Conservation (phyloP, 306 rosid species). For the Prunus armeniaca region DNA sequence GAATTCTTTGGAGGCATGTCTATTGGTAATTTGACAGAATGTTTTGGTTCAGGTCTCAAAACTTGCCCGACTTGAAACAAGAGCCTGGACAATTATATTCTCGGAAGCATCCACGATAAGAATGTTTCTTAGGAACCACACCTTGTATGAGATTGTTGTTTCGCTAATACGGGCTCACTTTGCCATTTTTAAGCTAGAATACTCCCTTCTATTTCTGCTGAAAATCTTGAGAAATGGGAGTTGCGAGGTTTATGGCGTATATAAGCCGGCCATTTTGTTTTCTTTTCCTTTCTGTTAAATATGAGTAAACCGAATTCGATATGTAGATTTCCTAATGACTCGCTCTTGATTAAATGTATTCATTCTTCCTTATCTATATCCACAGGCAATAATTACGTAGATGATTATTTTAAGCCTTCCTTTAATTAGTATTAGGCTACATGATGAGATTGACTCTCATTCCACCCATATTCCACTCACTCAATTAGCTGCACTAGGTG, state of each 20-base stretch:
- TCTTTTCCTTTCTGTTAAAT: neutral
- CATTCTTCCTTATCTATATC: neutral
- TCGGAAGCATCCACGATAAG: neutral
- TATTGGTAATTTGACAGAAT: neutral
- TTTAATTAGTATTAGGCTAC: neutral
- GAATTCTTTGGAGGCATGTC: neutral
- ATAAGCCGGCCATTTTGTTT: neutral
- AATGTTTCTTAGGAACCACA: neutral
- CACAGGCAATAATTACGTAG: neutral
- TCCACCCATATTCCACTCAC: neutral
- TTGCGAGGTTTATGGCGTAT: neutral
- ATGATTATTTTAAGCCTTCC: neutral
- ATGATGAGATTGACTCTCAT: neutral
- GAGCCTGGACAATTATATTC: neutral
- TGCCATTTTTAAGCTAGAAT: neutral
- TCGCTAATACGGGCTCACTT: neutral
- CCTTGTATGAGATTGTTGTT: neutral
- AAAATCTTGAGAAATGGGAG: neutral
- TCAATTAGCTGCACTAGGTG: neutral
- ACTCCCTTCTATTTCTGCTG: neutral
- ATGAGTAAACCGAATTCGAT: neutral
- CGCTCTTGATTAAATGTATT: neutral
- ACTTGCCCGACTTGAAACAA: neutral
- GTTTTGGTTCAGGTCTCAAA: slow-evolving; percentile 1
- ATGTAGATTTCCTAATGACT: neutral